phyloP scores from a whole-genome alignment of 805 yeast genomes.

The Starmerella lactis-condensi region DNA sequence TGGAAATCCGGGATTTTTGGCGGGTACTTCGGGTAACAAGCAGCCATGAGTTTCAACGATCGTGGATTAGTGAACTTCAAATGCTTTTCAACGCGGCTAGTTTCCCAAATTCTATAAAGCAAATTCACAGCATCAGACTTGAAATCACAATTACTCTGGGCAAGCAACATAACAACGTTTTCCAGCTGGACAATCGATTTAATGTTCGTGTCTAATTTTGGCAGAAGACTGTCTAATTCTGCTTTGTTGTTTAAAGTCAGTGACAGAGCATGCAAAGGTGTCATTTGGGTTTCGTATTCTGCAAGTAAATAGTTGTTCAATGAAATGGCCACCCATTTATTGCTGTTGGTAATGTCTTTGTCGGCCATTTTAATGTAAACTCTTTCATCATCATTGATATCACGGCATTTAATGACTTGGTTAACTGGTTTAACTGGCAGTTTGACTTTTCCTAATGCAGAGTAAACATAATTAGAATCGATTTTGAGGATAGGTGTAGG shows the following conservation, averaged over 20 bases:
- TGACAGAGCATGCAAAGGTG: conserved; percentile 2
- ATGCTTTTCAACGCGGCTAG: conserved; percentile 5
- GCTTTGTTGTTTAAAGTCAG: background rate
- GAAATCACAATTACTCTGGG: background rate
- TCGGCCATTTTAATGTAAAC: conserved; percentile 2
- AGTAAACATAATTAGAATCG: background rate
- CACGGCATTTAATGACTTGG: background rate
- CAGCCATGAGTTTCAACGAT: conserved; percentile 7
- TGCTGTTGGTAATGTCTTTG: background rate
- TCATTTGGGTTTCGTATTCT: background rate
- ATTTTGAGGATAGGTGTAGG: conserved; percentile 8
- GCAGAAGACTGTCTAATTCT: conserved; percentile 1
- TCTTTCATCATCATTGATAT: conserved; percentile 1
- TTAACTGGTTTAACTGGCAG: conserved; percentile 6
- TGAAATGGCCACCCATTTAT: conserved; percentile 1
- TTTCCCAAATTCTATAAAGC: conserved; percentile 7
- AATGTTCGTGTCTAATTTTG: background rate
- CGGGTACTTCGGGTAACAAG: conserved; percentile 2
- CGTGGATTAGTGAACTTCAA: conserved; percentile 5
- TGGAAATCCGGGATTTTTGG: too few relatives aligned
- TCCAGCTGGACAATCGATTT: conserved; percentile 4
- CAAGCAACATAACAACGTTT: conserved; percentile 6
- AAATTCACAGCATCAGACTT: conserved; percentile 3
- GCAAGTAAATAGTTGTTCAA: background rate
- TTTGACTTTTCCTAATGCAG: background rate